Conservation (phyloP, 129 eudicot species). For the Helichrysum umbraculigerum region DNA sequence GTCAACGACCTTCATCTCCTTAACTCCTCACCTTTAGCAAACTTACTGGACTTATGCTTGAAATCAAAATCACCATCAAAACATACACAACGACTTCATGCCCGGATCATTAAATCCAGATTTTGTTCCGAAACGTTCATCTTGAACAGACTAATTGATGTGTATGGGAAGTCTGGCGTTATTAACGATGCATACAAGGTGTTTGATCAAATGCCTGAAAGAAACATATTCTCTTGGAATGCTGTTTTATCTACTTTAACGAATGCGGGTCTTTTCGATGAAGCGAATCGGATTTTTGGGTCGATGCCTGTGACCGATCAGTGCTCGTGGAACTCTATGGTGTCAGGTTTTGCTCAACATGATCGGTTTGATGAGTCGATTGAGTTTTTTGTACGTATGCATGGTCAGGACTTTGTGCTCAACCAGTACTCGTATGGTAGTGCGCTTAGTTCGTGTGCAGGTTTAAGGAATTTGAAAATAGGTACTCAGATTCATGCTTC, state of each 20-base stretch:
- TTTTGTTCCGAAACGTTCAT: slow-evolving; percentile 38
- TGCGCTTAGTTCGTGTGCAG: slow-evolving; percentile 46
- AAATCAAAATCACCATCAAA: slow-evolving; percentile 30
- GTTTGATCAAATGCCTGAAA: slow-evolving; percentile 38
- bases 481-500: slow-evolving; percentile 44
- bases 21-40: slow-evolving; percentile 41
- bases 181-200: slow-evolving; percentile 36
- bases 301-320: slow-evolving; percentile 37
- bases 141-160: slow-evolving; percentile 37
- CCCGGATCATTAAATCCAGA: slow-evolving; percentile 36
- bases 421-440: slow-evolving; percentile 41
- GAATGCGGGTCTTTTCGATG: slow-evolving; percentile 40
- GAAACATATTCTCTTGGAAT: slow-evolving; percentile 44
- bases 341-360: slow-evolving; percentile 41
- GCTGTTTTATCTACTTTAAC: slow-evolving; percentile 32
- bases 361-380: slow-evolving; percentile 30
- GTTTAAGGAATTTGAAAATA: slow-evolving; percentile 32
- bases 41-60: slow-evolving; percentile 30
- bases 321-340: slow-evolving; percentile 50
- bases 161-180: slow-evolving; percentile 32
- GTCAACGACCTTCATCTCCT: neutral
- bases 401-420: slow-evolving; percentile 32
- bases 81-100: slow-evolving; percentile 32
- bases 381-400: slow-evolving; percentile 42
- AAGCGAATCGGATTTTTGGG: slow-evolving; percentile 25